Percentiles rank a stretch among this genome's conserved stretches.
These are phyloP conservation scores for Sicyos edulis DNA, from an alignment of 306 rosid species.

Conservation along the genomic window DNA sequence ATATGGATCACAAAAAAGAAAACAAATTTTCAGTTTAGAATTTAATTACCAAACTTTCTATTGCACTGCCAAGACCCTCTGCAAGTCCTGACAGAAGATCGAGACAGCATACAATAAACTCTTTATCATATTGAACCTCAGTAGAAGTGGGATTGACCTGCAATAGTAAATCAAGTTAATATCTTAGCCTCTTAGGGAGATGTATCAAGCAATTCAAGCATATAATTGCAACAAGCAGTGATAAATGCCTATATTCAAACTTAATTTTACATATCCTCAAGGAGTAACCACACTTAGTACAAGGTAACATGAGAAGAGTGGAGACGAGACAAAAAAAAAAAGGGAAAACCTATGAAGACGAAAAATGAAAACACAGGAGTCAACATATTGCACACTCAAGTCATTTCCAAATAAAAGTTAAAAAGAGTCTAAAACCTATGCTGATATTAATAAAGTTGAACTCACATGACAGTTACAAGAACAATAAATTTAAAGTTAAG, in stretches of 20 bases:
- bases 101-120: slow-evolving; percentile 88
- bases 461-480: slow-evolving; percentile 7
- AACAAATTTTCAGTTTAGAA: slow-evolving; percentile 7
- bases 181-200: slow-evolving; percentile 4
- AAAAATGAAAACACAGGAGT: slow-evolving; percentile 13
- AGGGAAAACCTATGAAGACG: no score
- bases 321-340: neutral
- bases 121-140: slow-evolving; percentile 87
- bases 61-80: slow-evolving; percentile 98
- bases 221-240: neutral
- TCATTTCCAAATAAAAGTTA: slow-evolving; percentile 6
- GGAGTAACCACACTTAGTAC: neutral
- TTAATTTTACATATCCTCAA: neutral
- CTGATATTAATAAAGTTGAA: no score
- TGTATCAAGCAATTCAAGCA: neutral
- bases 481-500: neutral
- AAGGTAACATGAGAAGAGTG: neutral
- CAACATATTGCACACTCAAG: slow-evolving; percentile 5
- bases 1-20: neutral
- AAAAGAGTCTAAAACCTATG: neutral
- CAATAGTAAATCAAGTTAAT: slow-evolving; percentile 32
- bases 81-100: slow-evolving; percentile 97
- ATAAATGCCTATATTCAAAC: slow-evolving; percentile 8
- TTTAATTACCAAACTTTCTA: slow-evolving; percentile 84
- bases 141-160: slow-evolving; percentile 77